A percentile compares a stretch with the other conserved stretches of the same genome.
Conservation (phyloP, 768 basidiomycete genomes). For the Termitomyces sp. region DNA sequence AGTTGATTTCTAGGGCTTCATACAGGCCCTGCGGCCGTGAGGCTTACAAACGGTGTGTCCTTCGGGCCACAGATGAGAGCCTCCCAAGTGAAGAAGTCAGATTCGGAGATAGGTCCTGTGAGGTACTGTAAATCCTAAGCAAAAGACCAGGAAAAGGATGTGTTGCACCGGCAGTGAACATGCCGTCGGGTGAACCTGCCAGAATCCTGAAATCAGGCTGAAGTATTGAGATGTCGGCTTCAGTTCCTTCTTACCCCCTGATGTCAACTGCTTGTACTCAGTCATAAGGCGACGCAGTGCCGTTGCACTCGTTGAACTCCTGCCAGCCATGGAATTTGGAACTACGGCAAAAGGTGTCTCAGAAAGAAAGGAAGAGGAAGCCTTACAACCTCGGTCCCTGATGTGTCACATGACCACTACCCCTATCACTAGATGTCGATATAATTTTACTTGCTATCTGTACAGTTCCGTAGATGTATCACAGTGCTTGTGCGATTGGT, state of each 20-base stretch:
- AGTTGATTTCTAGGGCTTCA: neutral
- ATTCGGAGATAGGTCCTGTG: slow-evolving; percentile 81
- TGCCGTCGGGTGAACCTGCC: slow-evolving; percentile 81
- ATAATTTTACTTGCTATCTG: neutral
- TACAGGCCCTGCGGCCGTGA: neutral
- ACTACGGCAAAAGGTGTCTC: neutral
- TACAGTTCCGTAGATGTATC: neutral
- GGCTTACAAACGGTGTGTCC: slow-evolving; percentile 86
- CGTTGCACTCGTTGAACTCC: slow-evolving; percentile 53
- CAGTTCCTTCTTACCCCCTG: slow-evolving; percentile 49
- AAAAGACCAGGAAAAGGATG: neutral
- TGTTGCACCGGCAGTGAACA: slow-evolving; percentile 83
- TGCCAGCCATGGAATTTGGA: slow-evolving; percentile 38
- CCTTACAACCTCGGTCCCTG: neutral
- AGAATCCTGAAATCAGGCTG: slow-evolving; percentile 7
- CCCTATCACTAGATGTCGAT: neutral
- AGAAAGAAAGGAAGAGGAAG: neutral
- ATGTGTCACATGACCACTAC: slow-evolving; percentile 1
- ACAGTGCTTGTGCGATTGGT: neutral
- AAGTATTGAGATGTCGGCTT: neutral
- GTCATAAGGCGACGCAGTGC: slow-evolving; percentile 88
- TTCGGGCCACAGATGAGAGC: slow-evolving; percentile 91
- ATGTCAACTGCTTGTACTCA: slow-evolving; percentile 82
- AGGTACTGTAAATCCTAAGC: neutral
- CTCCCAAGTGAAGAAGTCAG: slow-evolving; percentile 96